phyloP scores from a whole-genome alignment of 306 rosid genomes.

The Glycine soja region DNA sequence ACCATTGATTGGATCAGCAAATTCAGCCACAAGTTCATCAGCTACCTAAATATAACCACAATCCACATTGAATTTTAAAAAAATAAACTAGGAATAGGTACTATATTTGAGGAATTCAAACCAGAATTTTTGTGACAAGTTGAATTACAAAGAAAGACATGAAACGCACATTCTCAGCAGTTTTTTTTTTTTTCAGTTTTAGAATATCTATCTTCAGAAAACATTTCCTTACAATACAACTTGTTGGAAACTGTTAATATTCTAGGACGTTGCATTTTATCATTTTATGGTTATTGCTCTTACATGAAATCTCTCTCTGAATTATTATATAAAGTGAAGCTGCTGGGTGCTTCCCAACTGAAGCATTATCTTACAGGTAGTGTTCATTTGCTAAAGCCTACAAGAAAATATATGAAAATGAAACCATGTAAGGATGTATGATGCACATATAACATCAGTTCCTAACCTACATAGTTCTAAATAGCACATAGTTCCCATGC shows the following conservation, averaged over 20 bases:
- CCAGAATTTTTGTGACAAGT: no score
- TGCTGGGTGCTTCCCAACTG: neutral
- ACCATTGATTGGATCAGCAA: slow-evolving; percentile 80
- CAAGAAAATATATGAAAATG: neutral
- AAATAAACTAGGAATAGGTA: no score
- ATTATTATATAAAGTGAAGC: neutral
- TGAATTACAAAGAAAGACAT: neutral
- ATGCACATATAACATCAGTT: slow-evolving; percentile 5
- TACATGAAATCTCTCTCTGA: neutral
- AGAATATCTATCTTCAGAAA: neutral
- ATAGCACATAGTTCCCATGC: slow-evolving; percentile 9
- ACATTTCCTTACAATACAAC: slow-evolving; percentile 18
- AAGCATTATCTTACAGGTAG: neutral
- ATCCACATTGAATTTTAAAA: neutral
- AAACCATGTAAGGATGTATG: neutral
- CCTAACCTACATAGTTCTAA: slow-evolving; percentile 4
- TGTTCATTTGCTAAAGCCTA: neutral
- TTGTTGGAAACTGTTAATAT: neutral
- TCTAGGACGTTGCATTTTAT: neutral
- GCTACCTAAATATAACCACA: slow-evolving; percentile 75
- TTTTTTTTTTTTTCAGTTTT: neutral
- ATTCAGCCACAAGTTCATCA: slow-evolving; percentile 98
- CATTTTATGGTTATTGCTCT: neutral
- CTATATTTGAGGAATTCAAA: no score
- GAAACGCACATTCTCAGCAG: neutral